These are phyloP conservation scores for Monosporozyma unispora DNA, from an alignment of 805 yeast genomes.

Conservation along the genomic window DNA sequence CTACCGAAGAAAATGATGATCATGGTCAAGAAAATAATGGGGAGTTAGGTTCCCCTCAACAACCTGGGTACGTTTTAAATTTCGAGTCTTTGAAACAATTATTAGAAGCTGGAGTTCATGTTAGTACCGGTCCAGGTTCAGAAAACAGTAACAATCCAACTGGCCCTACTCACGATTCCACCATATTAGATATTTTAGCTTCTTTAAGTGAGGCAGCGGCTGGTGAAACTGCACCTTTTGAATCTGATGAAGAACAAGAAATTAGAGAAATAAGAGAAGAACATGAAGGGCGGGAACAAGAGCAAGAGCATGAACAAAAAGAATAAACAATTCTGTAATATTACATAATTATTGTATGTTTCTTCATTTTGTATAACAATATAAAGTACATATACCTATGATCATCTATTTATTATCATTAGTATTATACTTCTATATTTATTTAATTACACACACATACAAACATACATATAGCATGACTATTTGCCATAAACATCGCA, in stretches of 20 bases:
- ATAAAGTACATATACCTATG: too few relatives aligned
- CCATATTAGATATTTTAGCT: constrained; percentile 54
- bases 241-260: constrained; percentile 10
- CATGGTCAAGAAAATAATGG: constrained; percentile 13
- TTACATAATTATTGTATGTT: constrained; percentile 7
- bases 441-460: too few relatives aligned
- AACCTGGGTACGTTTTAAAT: constrained; percentile 4
- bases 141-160: not conserved
- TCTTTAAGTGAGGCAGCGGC: constrained; percentile 34
- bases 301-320: too few relatives aligned
- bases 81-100: constrained; percentile 12
- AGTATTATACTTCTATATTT: too few relatives aligned
- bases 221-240: constrained; percentile 20
- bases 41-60: not conserved
- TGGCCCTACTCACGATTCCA: constrained; percentile 36
- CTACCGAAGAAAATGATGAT: constrained; percentile 19
- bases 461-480: not conserved
- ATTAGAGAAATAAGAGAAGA: constrained; percentile 1
- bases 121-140: constrained; percentile 33
- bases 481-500: constrained; percentile 32
- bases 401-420: too few relatives aligned
- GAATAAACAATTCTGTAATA: not conserved
- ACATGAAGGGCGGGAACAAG: not conserved
- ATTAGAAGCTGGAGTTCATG: constrained; percentile 18
- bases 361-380: too few relatives aligned